These are phyloP conservation scores for Exophiala sp. DNA, from an alignment of 2,329 filamentous ascomycete genomes.

Conservation along the genomic window DNA sequence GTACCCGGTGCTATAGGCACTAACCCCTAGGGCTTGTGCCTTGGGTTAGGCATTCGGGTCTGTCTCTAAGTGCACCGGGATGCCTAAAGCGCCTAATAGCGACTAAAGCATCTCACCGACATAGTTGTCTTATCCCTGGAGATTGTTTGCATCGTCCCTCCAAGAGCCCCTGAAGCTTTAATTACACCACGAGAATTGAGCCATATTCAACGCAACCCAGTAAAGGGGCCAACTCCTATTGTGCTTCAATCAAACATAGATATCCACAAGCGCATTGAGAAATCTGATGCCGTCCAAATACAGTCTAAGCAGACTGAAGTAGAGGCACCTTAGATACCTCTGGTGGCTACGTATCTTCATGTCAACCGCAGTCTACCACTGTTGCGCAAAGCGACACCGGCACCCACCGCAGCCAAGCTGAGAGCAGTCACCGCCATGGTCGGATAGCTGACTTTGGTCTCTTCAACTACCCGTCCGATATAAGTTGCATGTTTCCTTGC, in stretches of 20 bases:
- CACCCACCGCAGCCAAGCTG: constrained; percentile 60
- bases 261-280: not conserved
- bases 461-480: constrained; percentile 35
- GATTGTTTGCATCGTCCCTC: no score
- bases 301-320: not conserved
- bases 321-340: no score
- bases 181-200: no score
- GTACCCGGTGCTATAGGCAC: not conserved
- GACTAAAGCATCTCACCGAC: no score
- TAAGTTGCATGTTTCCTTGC: constrained; percentile 12
- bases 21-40: not conserved
- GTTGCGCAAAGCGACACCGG: constrained; percentile 16
- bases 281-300: not conserved
- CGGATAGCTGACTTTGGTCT: constrained; percentile 32
- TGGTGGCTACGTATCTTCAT: not conserved
- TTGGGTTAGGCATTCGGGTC: not conserved
- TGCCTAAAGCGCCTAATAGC: not conserved
- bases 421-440: constrained; percentile 63
- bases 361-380: constrained; percentile 15
- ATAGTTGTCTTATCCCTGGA: no score
- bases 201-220: no score
- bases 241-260: not conserved
- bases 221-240: not conserved
- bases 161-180: no score
- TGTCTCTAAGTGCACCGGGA: not conserved